Percentiles rank a stretch among this genome's conserved stretches.
These are phyloP conservation scores for Colletotrichum sp. DNA, from an alignment of 2,329 filamentous ascomycete species.

Conservation along the genomic window DNA sequence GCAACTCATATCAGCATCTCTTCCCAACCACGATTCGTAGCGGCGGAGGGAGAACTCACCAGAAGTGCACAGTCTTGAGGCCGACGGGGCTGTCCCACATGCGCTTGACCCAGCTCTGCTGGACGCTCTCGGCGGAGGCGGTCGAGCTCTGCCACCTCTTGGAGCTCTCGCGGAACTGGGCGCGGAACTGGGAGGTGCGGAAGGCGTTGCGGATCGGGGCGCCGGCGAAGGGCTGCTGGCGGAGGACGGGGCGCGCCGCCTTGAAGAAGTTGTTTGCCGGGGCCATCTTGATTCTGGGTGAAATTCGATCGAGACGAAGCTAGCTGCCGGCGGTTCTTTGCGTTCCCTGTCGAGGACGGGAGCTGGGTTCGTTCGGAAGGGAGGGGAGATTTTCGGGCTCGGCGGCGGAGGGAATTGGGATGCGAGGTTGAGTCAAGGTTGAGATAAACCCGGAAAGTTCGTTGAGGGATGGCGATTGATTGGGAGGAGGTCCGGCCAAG, in stretches of 20 bases:
- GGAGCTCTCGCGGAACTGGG: slow-evolving; percentile 42
- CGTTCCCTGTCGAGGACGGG: not conserved
- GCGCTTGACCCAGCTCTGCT: slow-evolving; percentile 70
- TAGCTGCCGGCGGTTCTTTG: not conserved
- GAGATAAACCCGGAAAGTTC: not conserved
- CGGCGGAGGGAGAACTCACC: slow-evolving; percentile 57
- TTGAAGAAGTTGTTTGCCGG: slow-evolving; percentile 56
- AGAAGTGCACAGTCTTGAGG: slow-evolving; percentile 96
- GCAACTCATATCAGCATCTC: not conserved
- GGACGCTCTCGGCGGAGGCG: slow-evolving; percentile 48
- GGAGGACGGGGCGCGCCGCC: slow-evolving; percentile 61
- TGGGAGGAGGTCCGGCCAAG: slow-evolving; percentile 11
- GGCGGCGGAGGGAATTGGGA: not conserved
- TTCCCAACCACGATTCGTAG: accelerated
- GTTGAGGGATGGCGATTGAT: slow-evolving; percentile 12
- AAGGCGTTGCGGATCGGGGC: slow-evolving; percentile 61
- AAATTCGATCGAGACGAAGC: not conserved
- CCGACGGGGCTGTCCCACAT: slow-evolving; percentile 85
- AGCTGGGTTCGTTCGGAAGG: not conserved
- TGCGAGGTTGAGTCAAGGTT: slow-evolving; percentile 16
- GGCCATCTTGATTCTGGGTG: slow-evolving; percentile 36
- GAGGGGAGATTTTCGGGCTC: not conserved
- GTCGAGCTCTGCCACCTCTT: slow-evolving; percentile 77
- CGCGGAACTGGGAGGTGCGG: slow-evolving; percentile 46
- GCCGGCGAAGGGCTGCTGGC: slow-evolving; percentile 56